These are phyloP conservation scores for Sicyos baderoa DNA, from an alignment of 306 rosid genomes.

Conservation along the genomic window DNA sequence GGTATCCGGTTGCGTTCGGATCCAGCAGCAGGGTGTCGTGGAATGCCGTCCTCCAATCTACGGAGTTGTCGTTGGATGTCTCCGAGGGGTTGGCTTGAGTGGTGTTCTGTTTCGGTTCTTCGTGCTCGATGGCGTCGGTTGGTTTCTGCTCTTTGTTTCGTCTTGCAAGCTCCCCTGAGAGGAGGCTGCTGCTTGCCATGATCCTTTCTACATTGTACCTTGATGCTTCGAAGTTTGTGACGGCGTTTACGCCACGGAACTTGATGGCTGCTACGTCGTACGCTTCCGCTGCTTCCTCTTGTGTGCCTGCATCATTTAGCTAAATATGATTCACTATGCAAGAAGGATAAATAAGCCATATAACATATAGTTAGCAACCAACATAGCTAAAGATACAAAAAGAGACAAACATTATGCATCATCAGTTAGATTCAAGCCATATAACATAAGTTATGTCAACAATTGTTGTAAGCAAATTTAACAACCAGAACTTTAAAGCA, in stretches of 20 bases:
- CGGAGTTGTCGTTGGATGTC: constrained; percentile 21
- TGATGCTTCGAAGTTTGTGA: constrained; percentile 83
- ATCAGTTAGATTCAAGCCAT: not conserved
- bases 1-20: not conserved
- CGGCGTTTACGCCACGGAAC: constrained; percentile 81
- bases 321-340: not conserved
- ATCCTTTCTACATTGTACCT: constrained; percentile 80
- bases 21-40: constrained; percentile 28
- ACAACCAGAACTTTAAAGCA: not conserved
- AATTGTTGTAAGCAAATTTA: not conserved
- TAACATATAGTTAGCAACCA: not conserved
- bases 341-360: not conserved
- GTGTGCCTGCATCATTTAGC: constrained; percentile 54
- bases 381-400: constrained; percentile 1
- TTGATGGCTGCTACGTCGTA: constrained; percentile 93
- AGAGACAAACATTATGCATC: not conserved
- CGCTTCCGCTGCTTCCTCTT: constrained; percentile 99
- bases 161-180: constrained; percentile 69
- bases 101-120: constrained; percentile 25
- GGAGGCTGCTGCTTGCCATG: constrained; percentile 76
- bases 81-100: constrained; percentile 26
- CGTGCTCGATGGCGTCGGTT: constrained; percentile 23
- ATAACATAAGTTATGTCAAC: not conserved
- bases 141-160: constrained; percentile 44
- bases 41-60: constrained; percentile 54